phyloP scores from a whole-genome alignment of 352 stramenopile genomes.

The Peronospora belbahrii region DNA sequence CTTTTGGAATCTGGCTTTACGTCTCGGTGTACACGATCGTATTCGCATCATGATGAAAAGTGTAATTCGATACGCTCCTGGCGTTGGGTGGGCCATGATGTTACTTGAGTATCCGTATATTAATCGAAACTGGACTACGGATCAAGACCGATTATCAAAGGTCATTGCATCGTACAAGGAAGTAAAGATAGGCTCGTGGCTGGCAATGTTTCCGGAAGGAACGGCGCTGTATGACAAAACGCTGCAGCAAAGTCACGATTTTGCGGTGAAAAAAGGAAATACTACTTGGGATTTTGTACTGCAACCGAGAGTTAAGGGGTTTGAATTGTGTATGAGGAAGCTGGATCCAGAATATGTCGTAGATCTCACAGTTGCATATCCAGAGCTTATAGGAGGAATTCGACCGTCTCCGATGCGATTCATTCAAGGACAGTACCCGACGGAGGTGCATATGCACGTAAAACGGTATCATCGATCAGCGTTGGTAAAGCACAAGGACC shows the following conservation, averaged over 20 bases:
- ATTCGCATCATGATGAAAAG: constrained; percentile 80
- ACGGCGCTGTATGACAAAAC: constrained; percentile 66
- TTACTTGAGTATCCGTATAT: constrained; percentile 69
- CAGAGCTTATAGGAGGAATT: constrained; percentile 58
- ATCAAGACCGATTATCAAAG: constrained; percentile 40
- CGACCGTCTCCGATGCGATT: constrained; percentile 66
- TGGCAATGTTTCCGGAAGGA: constrained; percentile 77
- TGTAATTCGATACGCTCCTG: constrained; percentile 47
- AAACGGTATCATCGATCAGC: constrained; percentile 42
- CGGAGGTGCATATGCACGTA: constrained; percentile 68
- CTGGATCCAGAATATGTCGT: constrained; percentile 61
- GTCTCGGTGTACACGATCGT: constrained; percentile 57
- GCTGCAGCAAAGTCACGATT: constrained; percentile 52
- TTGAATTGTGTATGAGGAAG: constrained; percentile 58
- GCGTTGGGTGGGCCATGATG: constrained; percentile 58
- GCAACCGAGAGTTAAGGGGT: constrained; percentile 54
- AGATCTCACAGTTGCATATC: constrained; percentile 72
- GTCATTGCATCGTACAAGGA: constrained; percentile 51
- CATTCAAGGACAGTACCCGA: constrained; percentile 52
- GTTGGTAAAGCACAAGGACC: constrained; percentile 33
- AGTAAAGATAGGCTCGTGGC: constrained; percentile 37
- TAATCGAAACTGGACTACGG: constrained; percentile 61
- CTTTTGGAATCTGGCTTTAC: constrained; percentile 66
- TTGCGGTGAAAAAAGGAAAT: constrained; percentile 37
- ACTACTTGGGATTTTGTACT: constrained; percentile 60